A percentile compares a stretch with the other conserved stretches of the same genome.
These are phyloP conservation scores for Chamaenerion angustifolium DNA, from an alignment of 345 rosid species.

Conservation along the genomic window DNA sequence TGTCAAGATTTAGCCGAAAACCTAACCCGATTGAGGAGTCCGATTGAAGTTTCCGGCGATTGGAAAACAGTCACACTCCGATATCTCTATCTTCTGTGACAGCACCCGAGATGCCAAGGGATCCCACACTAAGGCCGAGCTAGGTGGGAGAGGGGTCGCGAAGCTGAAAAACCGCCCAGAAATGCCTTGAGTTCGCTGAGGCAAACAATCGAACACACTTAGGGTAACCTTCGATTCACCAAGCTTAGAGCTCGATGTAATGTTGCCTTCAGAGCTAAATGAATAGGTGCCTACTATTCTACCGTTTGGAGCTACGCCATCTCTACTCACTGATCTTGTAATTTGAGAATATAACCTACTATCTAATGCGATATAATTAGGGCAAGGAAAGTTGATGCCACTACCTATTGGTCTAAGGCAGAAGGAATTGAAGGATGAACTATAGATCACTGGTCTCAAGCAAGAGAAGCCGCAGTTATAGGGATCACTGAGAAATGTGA, in stretches of 20 bases:
- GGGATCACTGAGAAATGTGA: neutral
- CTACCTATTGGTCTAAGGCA: neutral
- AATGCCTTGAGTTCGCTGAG: too few relatives aligned
- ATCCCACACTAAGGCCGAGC: too few relatives aligned
- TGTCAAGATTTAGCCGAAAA: too few relatives aligned
- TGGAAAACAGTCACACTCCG: too few relatives aligned
- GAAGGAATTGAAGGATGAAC: neutral
- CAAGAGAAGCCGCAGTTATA: neutral
- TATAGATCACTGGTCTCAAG: neutral
- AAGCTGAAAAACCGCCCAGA: too few relatives aligned
- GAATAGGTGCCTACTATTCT: neutral
- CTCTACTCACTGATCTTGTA: neutral
- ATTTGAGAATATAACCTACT: neutral
- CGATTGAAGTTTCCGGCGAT: too few relatives aligned
- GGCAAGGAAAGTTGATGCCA: neutral
- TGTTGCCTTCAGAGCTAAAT: neutral
- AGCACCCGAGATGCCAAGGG: too few relatives aligned
- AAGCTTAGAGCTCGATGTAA: neutral
- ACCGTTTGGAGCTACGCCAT: too few relatives aligned
- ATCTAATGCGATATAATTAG: slow-evolving; percentile 4
- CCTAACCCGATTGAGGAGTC: too few relatives aligned
- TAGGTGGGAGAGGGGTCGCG: too few relatives aligned
- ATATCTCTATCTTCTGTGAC: too few relatives aligned
- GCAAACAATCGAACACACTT: too few relatives aligned
- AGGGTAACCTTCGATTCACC: slow-evolving; percentile 24